Percentiles rank a stretch among this genome's conserved stretches.
Evolutionary conservation across 331 rosid genomes (phyloP).

Genomic region (Malus hybrid): DNA sequence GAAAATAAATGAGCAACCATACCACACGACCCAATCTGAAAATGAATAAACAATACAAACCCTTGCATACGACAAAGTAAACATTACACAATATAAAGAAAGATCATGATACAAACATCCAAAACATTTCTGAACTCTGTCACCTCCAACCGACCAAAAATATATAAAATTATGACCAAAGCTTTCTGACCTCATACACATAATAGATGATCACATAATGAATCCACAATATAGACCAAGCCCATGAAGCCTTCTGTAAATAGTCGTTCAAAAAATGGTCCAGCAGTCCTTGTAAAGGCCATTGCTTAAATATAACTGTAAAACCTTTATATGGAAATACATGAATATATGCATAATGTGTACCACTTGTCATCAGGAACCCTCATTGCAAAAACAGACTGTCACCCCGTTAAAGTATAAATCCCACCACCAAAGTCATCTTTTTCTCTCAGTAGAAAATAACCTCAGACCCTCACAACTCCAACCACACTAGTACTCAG

Average conservation of each 20-base stretch:
- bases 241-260: not conserved
- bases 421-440: not conserved
- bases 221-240: not conserved
- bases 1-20: constrained; percentile 16
- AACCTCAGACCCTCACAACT: not conserved
- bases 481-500: not conserved
- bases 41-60: not conserved
- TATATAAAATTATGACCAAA: not conserved
- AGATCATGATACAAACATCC: not conserved
- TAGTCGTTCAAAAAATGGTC: not conserved
- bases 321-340: not conserved
- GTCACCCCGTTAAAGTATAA: not conserved
- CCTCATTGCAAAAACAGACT: not conserved
- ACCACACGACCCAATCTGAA: not conserved
- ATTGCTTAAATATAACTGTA: not conserved
- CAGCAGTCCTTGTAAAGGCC: not conserved
- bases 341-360: not conserved
- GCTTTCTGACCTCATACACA: not conserved
- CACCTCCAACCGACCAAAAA: not conserved
- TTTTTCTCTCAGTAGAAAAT: not conserved
- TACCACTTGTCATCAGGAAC: not conserved
- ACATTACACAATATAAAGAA: not conserved
- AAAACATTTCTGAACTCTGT: not conserved
- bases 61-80: not conserved
- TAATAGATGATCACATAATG: not conserved